A percentile compares a stretch with the other conserved stretches of the same genome.
These are phyloP conservation scores for Fusarium redolens DNA, from an alignment of 2,329 filamentous ascomycete species.

Conservation along the genomic window DNA sequence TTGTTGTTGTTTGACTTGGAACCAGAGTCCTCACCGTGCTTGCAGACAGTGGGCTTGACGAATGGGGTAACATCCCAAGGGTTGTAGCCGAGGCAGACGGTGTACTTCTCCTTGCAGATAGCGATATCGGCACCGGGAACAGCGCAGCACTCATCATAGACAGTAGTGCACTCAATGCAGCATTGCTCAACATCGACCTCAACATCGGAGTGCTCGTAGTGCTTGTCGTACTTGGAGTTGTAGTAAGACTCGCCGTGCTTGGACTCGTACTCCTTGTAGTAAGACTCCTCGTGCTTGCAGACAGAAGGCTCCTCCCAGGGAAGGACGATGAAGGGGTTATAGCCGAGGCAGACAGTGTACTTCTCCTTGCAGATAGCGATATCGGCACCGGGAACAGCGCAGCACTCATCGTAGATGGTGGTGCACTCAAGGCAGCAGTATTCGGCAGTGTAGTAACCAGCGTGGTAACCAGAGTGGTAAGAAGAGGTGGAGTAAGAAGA, in stretches of 20 bases:
- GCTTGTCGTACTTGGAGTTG: conserved; percentile 17
- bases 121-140: not conserved
- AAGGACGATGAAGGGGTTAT: conserved; percentile 12
- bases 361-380: conserved; percentile 17
- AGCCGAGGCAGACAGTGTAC: conserved; percentile 31
- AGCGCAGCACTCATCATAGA: conserved; percentile 25
- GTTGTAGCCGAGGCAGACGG: conserved; percentile 26
- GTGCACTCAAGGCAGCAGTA: conserved; percentile 33
- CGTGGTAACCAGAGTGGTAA: not conserved
- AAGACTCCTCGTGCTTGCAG: conserved; percentile 33
- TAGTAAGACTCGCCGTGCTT: conserved; percentile 12
- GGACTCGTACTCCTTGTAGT: conserved; percentile 21
- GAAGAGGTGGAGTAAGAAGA: not conserved
- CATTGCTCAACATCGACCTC: conserved; percentile 21
- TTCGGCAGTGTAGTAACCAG: conserved; percentile 29
- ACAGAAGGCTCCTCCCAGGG: conserved; percentile 16
- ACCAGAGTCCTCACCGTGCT: not conserved
- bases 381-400: conserved; percentile 5
- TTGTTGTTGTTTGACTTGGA: not conserved
- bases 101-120: conserved; percentile 22
- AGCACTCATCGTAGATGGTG: conserved; percentile 31
- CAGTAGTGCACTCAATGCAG: conserved; percentile 25
- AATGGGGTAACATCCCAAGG: conserved; percentile 11
- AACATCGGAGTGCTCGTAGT: not conserved
- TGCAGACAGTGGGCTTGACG: conserved; percentile 27